Evolutionary conservation across 345 rosid species (phyloP), one percentile per base, ranked within the genome.

Genomic region (Barbarea vulgaris): DNA sequence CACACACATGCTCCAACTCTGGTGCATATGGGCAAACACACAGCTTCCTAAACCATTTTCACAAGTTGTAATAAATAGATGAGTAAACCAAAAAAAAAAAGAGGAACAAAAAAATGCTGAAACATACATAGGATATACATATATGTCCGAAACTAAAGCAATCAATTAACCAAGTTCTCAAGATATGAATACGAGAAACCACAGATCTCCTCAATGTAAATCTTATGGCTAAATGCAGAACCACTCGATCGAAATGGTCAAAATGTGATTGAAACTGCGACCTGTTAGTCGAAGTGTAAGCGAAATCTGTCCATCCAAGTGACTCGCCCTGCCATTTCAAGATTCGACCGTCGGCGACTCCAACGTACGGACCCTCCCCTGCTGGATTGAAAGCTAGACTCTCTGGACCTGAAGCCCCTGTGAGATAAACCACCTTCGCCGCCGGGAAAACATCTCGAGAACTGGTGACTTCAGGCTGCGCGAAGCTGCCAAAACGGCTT

Each of bases 1-100:
- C 97, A 81, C 96, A 91, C 4, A 85, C 60, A 62, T 88, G 90
- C 83, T 91, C 97, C 84, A 79, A 21, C 65, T 79, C 81, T 41
- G 91, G 89, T 56, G 84, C 86, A 64, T 84, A 84, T 11, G 91
- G 84, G 3, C 79, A 87, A 74, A 79, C 84, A 39, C 97, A 91
- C 22, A 57, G 65, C 85, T 79, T 7, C 88, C 93, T 88, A 66
- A 47, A 47, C 69, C 68, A 73, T 27, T 37, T 56, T 61, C 37
- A 67, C 71, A 70, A 72, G 39, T 46, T 0, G 78, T 41, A 61
- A 67, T 31, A 25, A 11, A 51, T 31, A 31, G 33, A 7, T 34
- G 19, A 37, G 10, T 34, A 56, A 17, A 30, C 52, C n/a, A n/a
- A n/a, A n/a, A n/a, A n/a, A n/a, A n/a, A 42, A 36, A 18, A 41